Evolutionary conservation across 495 filamentous ascomycete species (phyloP).

Genomic region (Xylaria bambusicola): DNA sequence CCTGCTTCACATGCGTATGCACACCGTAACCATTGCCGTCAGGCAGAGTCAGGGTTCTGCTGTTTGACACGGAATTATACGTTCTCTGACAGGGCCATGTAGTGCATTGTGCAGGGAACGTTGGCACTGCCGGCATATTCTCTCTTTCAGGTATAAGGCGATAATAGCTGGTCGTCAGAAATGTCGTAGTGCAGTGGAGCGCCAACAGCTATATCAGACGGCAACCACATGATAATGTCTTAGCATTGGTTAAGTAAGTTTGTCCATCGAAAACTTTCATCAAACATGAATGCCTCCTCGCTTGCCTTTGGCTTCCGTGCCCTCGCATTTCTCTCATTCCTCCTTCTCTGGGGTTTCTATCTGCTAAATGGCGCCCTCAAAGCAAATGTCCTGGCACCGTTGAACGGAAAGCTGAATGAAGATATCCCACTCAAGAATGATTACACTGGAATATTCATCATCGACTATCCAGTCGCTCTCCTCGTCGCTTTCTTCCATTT

Average conservation of each 20-base stretch:
- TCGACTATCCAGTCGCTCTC: constrained; percentile 29
- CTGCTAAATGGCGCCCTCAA: constrained; percentile 8
- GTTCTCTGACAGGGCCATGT: neutral
- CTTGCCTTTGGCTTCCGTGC: constrained; percentile 11
- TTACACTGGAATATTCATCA: constrained; percentile 27
- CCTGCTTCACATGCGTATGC: neutral
- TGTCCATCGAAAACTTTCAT: neutral
- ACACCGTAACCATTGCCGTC: constrained; percentile 1
- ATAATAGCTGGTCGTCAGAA: neutral
- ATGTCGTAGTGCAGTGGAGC: neutral
- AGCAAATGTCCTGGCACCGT: constrained; percentile 13
- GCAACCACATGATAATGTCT: neutral
- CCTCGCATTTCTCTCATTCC: neutral
- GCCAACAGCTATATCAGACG: constrained; percentile 1
- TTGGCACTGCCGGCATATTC: constrained; percentile 8
- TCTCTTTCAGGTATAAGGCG: neutral
- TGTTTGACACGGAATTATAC: too few species aligned
- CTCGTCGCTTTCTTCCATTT: constrained; percentile 32
- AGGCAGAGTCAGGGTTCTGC: too few species aligned
- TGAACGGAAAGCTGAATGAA: constrained; percentile 10
- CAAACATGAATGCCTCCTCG: constrained; percentile 16
- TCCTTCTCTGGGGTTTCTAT: constrained; percentile 18
- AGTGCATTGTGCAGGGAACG: neutral
- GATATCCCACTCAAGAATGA: constrained; percentile 19
- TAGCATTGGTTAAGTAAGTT: neutral